A percentile compares a stretch with the other conserved stretches of the same genome.
phyloP scores from a whole-genome alignment of 306 rosid species.

The Cotoneaster glaucophyllus region DNA sequence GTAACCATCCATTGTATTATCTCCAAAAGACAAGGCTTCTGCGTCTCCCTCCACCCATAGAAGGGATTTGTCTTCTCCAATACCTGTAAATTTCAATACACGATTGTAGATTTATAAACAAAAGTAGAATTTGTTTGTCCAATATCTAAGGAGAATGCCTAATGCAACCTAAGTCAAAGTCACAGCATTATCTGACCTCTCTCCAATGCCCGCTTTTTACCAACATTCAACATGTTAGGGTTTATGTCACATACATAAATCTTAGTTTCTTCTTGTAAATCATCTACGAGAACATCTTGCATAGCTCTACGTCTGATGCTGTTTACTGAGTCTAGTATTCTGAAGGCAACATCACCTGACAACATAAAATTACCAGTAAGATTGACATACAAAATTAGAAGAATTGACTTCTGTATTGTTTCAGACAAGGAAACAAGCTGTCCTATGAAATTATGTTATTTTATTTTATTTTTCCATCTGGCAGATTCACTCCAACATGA shows the following conservation, averaged over 20 bases:
- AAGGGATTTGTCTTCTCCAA: constrained; percentile 65
- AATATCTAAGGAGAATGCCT: not conserved
- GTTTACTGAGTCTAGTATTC: constrained; percentile 68
- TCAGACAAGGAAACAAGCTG: not conserved
- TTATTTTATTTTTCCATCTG: not conserved
- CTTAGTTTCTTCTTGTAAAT: constrained; percentile 56
- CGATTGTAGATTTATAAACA: constrained; percentile 19
- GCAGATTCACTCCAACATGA: not conserved
- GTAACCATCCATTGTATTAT: constrained; percentile 89
- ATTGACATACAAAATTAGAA: not conserved
- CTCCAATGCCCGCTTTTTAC: constrained; percentile 58
- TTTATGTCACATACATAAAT: constrained; percentile 86
- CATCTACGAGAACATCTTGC: constrained; percentile 44
- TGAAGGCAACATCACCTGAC: constrained; percentile 94
- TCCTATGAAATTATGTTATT: not conserved
- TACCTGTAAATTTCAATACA: constrained; percentile 42
- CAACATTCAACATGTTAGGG: constrained; percentile 80
- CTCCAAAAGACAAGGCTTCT: constrained; percentile 57
- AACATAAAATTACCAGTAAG: constrained; percentile 6
- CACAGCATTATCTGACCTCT: constrained; percentile 45
- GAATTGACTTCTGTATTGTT: not conserved
- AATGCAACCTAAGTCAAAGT: not conserved
- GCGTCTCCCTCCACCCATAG: constrained; percentile 91
- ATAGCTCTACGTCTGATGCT: constrained; percentile 59
- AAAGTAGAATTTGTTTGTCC: constrained; percentile 5